Evolutionary conservation across 257 asterid species (phyloP).

Genomic region (Anisodus tanguticus): DNA sequence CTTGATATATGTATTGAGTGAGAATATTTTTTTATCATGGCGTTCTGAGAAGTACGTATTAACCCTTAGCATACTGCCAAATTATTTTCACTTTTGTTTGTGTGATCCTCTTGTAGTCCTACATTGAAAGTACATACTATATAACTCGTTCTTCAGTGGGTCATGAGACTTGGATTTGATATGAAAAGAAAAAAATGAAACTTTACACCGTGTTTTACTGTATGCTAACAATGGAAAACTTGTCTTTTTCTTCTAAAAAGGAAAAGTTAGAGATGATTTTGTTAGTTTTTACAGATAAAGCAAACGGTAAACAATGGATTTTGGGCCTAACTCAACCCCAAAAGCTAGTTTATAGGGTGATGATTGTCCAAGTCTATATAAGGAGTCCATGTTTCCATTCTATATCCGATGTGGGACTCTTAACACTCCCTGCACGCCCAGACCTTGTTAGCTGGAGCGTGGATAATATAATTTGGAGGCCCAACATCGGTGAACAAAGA

Average conservation of each 20-base stretch:
- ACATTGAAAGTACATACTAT: background rate
- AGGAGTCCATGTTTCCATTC: no score
- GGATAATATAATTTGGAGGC: no score
- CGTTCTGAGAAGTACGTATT: no score
- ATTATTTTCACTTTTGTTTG: background rate
- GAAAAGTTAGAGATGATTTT: background rate
- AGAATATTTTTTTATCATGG: no score
- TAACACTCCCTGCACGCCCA: no score
- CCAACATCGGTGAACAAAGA: no score
- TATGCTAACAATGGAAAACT: background rate
- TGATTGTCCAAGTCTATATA: no score
- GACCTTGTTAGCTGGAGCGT: no score
- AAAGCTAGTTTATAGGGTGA: no score
- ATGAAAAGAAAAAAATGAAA: background rate
- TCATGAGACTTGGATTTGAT: slow-evolving; percentile 19
- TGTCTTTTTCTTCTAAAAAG: slow-evolving; percentile 5
- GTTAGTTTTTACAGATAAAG: background rate
- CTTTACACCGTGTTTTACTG: background rate
- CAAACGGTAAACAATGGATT: background rate
- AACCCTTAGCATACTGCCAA: background rate
- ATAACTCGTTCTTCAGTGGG: background rate
- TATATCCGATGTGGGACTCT: no score
- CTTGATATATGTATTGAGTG: no score
- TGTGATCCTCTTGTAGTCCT: background rate
- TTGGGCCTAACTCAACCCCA: no score